These are phyloP conservation scores for Fraxinus angustifolia DNA, from an alignment of 305 asterid species.

Conservation along the genomic window DNA sequence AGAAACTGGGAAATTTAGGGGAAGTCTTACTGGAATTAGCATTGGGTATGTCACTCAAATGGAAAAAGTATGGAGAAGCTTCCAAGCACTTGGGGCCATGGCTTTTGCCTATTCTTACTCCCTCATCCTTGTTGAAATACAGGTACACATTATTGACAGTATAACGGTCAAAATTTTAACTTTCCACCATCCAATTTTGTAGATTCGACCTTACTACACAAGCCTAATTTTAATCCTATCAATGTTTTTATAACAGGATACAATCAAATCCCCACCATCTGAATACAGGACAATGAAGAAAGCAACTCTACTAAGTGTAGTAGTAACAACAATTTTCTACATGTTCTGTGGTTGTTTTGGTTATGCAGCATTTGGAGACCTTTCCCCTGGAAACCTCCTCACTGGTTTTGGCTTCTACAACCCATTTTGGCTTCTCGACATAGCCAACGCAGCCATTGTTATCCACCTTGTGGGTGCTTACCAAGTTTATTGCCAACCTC, in stretches of 20 bases:
- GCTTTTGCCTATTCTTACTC: conserved; percentile 97
- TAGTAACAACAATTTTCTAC: conserved; percentile 75
- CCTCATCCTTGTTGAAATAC: conserved; percentile 78
- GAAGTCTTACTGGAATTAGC: conserved; percentile 74
- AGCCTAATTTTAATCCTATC: neutral
- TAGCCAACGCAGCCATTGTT: conserved; percentile 41
- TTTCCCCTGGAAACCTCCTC: conserved; percentile 71
- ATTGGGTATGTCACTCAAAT: conserved; percentile 57
- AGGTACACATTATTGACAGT: conserved; percentile 35
- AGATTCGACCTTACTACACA: neutral
- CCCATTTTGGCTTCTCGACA: conserved; percentile 78
- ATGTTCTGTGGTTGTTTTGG: conserved; percentile 86
- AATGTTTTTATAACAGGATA: conserved; percentile 42
- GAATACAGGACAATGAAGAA: conserved; percentile 82
- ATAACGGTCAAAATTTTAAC: neutral
- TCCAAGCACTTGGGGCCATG: conserved; percentile 84
- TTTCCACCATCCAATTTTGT: neutral
- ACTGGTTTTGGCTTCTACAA: conserved; percentile 83
- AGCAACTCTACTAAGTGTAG: conserved; percentile 63
- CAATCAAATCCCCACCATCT: conserved; percentile 75
- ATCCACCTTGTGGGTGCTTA: conserved; percentile 81
- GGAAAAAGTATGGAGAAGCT: conserved; percentile 75
- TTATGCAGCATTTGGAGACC: conserved; percentile 84
- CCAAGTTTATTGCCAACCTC: conserved; percentile 86
- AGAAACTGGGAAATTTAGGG: conserved; percentile 58